These are phyloP conservation scores for Periglandula ipomoeae DNA, from an alignment of 2,329 filamentous ascomycete species.

Conservation along the genomic window DNA sequence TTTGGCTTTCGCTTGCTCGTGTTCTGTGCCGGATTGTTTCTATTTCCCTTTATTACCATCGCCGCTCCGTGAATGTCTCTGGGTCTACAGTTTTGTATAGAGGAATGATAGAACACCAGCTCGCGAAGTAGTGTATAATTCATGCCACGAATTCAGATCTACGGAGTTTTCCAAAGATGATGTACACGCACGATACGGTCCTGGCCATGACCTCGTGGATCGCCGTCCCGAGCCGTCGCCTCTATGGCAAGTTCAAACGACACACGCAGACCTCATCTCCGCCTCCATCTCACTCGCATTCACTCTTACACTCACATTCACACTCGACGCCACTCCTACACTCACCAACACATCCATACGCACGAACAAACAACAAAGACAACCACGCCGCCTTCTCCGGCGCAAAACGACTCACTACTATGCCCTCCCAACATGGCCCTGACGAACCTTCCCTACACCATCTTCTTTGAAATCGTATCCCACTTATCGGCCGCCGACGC, in stretches of 20 bases:
- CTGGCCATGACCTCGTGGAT: background rate
- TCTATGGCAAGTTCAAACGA: background rate
- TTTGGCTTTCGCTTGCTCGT: no score
- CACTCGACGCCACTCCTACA: background rate
- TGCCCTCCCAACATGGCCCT: background rate
- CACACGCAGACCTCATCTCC: background rate
- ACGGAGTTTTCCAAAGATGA: no score
- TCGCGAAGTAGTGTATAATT: no score
- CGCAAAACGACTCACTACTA: background rate
- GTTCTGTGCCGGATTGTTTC: no score
- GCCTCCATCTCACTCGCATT: no score
- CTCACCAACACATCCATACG: background rate
- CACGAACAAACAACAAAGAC: background rate
- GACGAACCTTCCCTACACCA: constrained; percentile 42
- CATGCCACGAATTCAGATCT: no score
- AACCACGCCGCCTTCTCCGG: no score
- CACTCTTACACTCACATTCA: no score
- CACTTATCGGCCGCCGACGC: constrained; percentile 40
- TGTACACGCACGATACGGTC: background rate
- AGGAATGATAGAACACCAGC: no score
- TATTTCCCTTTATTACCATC: no score
- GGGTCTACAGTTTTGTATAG: no score
- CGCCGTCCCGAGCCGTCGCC: background rate
- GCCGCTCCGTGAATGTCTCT: no score
- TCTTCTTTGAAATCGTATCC: constrained; percentile 45